Percentiles rank a stretch among this genome's conserved stretches.
phyloP scores from a whole-genome alignment of 2,329 filamentous ascomycete species.

The Neofusicoccum laricinum region DNA sequence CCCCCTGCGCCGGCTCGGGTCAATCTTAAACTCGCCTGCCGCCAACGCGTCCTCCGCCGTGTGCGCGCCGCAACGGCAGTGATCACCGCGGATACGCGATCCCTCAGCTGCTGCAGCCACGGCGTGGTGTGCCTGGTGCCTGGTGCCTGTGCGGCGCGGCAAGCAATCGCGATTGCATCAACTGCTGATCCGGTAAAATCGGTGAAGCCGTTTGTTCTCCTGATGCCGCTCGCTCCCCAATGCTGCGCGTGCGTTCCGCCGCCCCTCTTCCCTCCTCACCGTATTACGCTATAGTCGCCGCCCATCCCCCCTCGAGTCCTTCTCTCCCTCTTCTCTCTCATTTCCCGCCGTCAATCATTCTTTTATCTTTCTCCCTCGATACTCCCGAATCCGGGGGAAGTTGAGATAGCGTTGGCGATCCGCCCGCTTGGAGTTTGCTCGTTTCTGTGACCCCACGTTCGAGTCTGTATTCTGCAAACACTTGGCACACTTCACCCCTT shows the following conservation, averaged over 20 bases:
- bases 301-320: not conserved
- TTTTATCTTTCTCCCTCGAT: not conserved
- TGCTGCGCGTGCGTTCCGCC: not conserved
- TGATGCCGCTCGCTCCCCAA: not conserved
- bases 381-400: not conserved
- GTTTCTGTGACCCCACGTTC: not conserved
- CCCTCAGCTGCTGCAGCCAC: not conserved
- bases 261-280: not conserved
- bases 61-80: not conserved
- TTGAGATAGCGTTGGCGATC: constrained; percentile 4
- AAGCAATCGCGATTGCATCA: constrained; percentile 13
- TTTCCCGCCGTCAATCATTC: not conserved
- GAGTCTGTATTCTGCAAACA: not conserved
- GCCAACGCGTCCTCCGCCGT: not conserved
- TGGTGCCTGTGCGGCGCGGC: not conserved
- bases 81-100: not conserved
- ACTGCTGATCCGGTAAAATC: constrained; percentile 2
- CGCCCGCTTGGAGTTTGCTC: not conserved
- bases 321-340: not conserved
- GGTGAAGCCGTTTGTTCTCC: constrained; percentile 1
- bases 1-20: not conserved
- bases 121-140: not conserved
- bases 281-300: not conserved
- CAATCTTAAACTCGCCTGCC: constrained; percentile 8
- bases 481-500: not conserved